Evolutionary conservation across 495 filamentous ascomycete species (phyloP).

Genomic region (Podospora anserina): DNA sequence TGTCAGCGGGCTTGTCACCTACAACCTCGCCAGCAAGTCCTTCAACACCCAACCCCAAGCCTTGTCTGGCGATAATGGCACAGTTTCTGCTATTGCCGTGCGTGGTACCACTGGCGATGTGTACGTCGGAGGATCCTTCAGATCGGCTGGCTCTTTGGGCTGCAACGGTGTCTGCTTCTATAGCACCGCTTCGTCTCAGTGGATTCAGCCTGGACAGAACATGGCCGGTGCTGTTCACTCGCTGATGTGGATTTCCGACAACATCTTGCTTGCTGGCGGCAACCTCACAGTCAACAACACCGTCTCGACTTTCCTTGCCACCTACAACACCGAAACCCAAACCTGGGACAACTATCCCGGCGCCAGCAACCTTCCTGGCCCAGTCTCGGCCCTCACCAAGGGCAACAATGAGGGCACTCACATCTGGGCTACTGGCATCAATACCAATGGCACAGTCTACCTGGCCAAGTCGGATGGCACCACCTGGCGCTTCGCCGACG

Average conservation of each 20-base stretch:
- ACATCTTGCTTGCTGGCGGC: slow-evolving; percentile 70
- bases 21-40: slow-evolving; percentile 62
- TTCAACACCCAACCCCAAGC: slow-evolving; percentile 67
- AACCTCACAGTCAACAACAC: slow-evolving; percentile 66
- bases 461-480: slow-evolving; percentile 70
- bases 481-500: slow-evolving; percentile 51
- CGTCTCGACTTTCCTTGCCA: slow-evolving; percentile 60
- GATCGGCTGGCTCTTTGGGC: slow-evolving; percentile 72
- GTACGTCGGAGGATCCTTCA: slow-evolving; percentile 82
- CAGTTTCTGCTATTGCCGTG: slow-evolving; percentile 69
- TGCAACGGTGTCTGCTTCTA: slow-evolving; percentile 82
- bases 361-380: slow-evolving; percentile 67
- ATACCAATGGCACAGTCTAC: slow-evolving; percentile 65
- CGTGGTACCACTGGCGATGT: slow-evolving; percentile 66
- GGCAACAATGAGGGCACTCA: slow-evolving; percentile 61
- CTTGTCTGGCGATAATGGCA: slow-evolving; percentile 62
- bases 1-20: slow-evolving; percentile 74
- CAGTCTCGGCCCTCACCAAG: slow-evolving; percentile 70
- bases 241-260: slow-evolving; percentile 70
- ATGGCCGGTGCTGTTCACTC: slow-evolving; percentile 64
- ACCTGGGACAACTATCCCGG: slow-evolving; percentile 65
- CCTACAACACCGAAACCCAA: slow-evolving; percentile 63
- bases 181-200: slow-evolving; percentile 62
- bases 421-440: slow-evolving; percentile 76
- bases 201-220: slow-evolving; percentile 70